Conservation (phyloP, 768 basidiomycete species). For the Hemileccinum impolitum region DNA sequence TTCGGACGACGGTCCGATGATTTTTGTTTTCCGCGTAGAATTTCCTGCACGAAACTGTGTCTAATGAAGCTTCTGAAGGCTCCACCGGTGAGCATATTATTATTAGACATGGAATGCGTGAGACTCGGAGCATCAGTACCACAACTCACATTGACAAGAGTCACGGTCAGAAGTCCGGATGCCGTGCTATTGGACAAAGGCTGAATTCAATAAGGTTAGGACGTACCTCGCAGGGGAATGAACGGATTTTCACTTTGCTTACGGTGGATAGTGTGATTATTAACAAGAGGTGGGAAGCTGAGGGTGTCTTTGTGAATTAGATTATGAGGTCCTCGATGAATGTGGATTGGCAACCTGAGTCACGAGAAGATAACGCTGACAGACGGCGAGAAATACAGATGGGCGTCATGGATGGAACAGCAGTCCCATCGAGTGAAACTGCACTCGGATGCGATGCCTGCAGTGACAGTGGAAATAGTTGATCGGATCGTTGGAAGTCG, state of each 20-base stretch:
- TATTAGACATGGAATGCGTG: conserved; percentile 9
- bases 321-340: background rate
- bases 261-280: conserved; percentile 5
- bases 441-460: too few relatives aligned
- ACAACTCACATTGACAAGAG: too few relatives aligned
- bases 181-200: too few relatives aligned
- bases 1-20: background rate
- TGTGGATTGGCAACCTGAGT: background rate
- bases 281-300: conserved; percentile 2
- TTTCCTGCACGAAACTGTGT: conserved; percentile 3
- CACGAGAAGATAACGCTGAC: background rate
- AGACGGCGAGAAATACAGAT: background rate
- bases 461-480: too few relatives aligned
- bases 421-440: too few relatives aligned
- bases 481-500: too few relatives aligned
- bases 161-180: too few relatives aligned
- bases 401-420: too few relatives aligned
- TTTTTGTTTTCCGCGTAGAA: background rate
- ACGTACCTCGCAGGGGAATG: conserved; percentile 11
- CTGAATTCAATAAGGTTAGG: background rate
- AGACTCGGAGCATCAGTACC: background rate
- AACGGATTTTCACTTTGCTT: background rate
- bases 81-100: too few relatives aligned
- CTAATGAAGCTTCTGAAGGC: background rate
- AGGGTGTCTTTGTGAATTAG: background rate